phyloP scores from a whole-genome alignment of 164 flowering plant genomes.

The Malania oleifera region DNA sequence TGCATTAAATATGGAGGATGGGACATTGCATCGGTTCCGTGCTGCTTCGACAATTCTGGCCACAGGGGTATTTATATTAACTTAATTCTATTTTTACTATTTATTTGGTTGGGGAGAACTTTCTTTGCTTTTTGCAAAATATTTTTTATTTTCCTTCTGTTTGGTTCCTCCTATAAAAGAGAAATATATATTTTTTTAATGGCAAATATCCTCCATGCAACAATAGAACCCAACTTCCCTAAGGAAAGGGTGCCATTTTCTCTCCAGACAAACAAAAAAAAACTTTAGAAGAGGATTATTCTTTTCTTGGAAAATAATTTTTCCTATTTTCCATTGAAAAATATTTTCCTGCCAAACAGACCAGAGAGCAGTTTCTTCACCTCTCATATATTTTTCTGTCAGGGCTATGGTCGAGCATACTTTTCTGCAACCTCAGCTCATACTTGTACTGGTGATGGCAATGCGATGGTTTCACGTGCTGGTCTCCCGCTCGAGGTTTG shows the following conservation, averaged over 20 bases:
- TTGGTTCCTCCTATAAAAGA: too few relatives aligned
- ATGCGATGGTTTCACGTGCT: constrained; percentile 99
- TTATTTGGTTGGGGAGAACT: neutral
- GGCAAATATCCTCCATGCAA: too few relatives aligned
- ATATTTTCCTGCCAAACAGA: too few relatives aligned
- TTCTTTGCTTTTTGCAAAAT: too few relatives aligned
- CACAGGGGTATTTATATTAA: constrained; percentile 62
- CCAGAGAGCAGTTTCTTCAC: too few relatives aligned
- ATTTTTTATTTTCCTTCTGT: neutral
- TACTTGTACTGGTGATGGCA: constrained; percentile 99
- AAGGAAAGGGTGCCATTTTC: too few relatives aligned
- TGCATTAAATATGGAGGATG: constrained; percentile 98
- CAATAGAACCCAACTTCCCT: too few relatives aligned
- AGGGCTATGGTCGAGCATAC: constrained; percentile 98
- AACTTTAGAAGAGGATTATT: too few relatives aligned
- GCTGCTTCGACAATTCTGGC: constrained; percentile 90
- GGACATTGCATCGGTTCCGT: constrained; percentile 89
- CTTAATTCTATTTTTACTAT: neutral
- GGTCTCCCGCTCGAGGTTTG: constrained; percentile 88
- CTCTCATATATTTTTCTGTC: constrained; percentile 16
- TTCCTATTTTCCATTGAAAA: too few relatives aligned
- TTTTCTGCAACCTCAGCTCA: constrained; percentile 99
- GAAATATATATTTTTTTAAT: too few relatives aligned
- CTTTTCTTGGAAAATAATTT: too few relatives aligned
- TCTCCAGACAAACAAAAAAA: too few relatives aligned